Conservation (phyloP, 2,329 filamentous ascomycete genomes). For the Sporothrix variecibatus region DNA sequence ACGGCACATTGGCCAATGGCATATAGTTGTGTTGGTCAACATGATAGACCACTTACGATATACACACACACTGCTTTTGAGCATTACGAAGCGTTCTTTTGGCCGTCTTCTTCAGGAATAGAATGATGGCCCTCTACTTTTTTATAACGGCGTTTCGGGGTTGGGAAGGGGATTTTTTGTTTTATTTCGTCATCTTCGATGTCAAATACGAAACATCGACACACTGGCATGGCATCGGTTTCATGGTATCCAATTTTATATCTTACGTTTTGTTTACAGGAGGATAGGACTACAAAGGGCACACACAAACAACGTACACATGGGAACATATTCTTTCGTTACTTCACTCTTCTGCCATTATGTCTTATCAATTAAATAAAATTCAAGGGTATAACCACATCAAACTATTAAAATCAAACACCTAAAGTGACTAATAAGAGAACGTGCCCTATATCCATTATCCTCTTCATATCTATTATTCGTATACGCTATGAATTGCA, state of each 20-base stretch:
- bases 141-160: background rate
- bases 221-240: background rate
- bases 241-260: background rate
- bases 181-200: background rate
- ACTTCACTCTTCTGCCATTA: background rate
- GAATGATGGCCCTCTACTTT: background rate
- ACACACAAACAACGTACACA: constrained; percentile 7
- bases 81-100: background rate
- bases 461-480: background rate
- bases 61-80: constrained; percentile 22
- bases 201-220: constrained; percentile 12
- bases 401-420: background rate
- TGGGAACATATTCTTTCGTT: background rate
- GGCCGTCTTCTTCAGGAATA: background rate
- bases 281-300: background rate
- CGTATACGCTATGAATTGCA: background rate
- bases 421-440: background rate
- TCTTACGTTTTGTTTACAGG: background rate
- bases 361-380: background rate
- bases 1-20: constrained; percentile 28
- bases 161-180: background rate
- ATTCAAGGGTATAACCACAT: background rate
- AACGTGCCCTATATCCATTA: background rate
- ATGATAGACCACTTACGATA: constrained; percentile 23
- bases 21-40: too few relatives aligned